These are phyloP conservation scores for Calonectria multiphialidica DNA, from an alignment of 2,329 filamentous ascomycete species.

Conservation along the genomic window DNA sequence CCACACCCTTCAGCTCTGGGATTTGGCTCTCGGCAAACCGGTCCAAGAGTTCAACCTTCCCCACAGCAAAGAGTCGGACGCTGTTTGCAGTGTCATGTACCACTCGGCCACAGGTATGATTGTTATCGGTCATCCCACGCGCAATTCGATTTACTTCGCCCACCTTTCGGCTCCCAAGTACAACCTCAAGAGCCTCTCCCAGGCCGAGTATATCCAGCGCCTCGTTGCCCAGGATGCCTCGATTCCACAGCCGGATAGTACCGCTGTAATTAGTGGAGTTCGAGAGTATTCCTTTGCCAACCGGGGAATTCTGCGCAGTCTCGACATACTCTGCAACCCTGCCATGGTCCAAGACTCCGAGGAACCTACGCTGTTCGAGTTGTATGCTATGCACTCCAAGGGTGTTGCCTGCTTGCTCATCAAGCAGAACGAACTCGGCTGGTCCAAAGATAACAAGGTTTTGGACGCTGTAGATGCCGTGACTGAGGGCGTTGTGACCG, in stretches of 20 bases:
- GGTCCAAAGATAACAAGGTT: constrained; percentile 91
- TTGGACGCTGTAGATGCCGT: constrained; percentile 82
- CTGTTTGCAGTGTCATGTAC: constrained; percentile 97
- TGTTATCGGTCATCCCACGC: constrained; percentile 93
- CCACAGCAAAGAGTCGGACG: constrained; percentile 94
- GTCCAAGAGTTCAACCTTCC: constrained; percentile 98
- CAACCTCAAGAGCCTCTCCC: constrained; percentile 83
- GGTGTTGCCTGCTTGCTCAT: constrained; percentile 92
- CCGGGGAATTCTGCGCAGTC: constrained; percentile 87
- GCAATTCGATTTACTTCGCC: constrained; percentile 97
- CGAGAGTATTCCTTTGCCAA: constrained; percentile 93
- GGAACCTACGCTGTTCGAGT: constrained; percentile 86
- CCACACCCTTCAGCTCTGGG: constrained; percentile 98
- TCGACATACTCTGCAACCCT: constrained; percentile 86
- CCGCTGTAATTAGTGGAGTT: constrained; percentile 96
- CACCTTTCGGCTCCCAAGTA: constrained; percentile 96
- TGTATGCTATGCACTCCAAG: constrained; percentile 98
- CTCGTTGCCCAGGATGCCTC: constrained; percentile 78
- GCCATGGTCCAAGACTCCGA: constrained; percentile 72
- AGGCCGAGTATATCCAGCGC: constrained; percentile 88
- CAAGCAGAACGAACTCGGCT: constrained; percentile 90
- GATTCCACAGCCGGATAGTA: constrained; percentile 89
- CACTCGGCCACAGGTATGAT: constrained; percentile 94
- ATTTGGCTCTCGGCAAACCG: constrained; percentile 92
- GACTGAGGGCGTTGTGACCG: constrained; percentile 78